Evolutionary conservation across 164 flowering plant genomes (phyloP), one percentile per base, ranked within the genome.

Genomic region (Houttuynia cordata): DNA sequence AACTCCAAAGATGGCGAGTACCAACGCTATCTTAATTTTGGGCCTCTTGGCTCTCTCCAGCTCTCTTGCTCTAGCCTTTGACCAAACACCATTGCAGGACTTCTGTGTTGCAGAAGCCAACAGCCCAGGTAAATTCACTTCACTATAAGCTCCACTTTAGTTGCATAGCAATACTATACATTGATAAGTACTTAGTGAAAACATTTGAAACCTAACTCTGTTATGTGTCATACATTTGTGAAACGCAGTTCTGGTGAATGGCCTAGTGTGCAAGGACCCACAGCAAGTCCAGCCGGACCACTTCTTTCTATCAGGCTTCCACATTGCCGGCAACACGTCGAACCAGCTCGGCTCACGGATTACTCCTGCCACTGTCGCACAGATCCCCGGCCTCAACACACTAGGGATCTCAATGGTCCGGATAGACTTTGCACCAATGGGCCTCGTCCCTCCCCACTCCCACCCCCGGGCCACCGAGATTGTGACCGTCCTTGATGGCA

Each of bases 391-490:
- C 7, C 71, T 69, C 53, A 69, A 69, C 61, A 69, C 71, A 3
- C 68, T 69, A 3, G 71, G 67, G 15, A 64, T 69, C 71, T 69
- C 71, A 15, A 25, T 59, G 64, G 67, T 24, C 23, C 67, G 68
- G 22, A 39, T 69, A 7, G 71, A 69, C 64, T 64, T 53, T 13
- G 67, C 71, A 47, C 68, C 61, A 8, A 10, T 17, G 4, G 71
- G 68, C 18, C 47, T 54, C 49, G 59, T 42, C 60, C 60, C 71
- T 58, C 71, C 68, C 15, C 71, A 69, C 64, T 64, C 63, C 9
- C 71, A 69, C 52, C 67, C 67, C n/a, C 57, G 71, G 22, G 71
- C 67, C 61, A 64, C 68, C 12, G 71, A 69, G 51, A 69, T 69
- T 51, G 14, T 69, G n/a, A 56, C 56, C 0, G 67, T 69, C 40